phyloP scores from a whole-genome alignment of 306 rosid genomes.

The Ochetophila trinervis region DNA sequence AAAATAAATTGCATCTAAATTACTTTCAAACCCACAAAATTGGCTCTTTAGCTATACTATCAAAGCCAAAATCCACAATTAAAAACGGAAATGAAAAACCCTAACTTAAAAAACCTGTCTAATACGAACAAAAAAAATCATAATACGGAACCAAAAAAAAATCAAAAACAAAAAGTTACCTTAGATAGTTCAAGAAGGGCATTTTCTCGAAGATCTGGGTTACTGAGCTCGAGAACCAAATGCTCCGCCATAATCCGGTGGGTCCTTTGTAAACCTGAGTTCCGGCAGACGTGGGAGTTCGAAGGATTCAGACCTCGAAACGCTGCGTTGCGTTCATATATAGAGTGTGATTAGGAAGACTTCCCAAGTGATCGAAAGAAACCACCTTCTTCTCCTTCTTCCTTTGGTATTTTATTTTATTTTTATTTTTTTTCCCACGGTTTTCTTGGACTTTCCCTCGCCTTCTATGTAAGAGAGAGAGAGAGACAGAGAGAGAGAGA shows the following conservation, averaged over 20 bases:
- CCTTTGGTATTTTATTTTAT: too few species aligned
- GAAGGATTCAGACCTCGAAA: slow-evolving; percentile 35
- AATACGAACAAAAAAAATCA: neutral
- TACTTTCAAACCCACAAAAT: too few species aligned
- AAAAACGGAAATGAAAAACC: neutral
- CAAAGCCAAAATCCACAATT: too few species aligned
- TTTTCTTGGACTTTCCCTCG: too few species aligned
- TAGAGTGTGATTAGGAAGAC: too few species aligned
- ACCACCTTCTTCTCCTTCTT: too few species aligned
- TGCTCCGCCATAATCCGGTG: slow-evolving; percentile 43
- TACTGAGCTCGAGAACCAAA: slow-evolving; percentile 48
- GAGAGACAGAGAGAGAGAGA: too few species aligned
- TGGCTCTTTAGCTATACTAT: too few species aligned
- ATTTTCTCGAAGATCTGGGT: slow-evolving; percentile 49
- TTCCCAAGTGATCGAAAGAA: too few species aligned
- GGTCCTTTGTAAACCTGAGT: slow-evolving; percentile 35
- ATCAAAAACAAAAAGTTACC: slow-evolving; percentile 17
- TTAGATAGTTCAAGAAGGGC: slow-evolving; percentile 55
- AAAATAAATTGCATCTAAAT: too few species aligned
- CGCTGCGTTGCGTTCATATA: slow-evolving; percentile 18
- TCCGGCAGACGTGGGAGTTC: slow-evolving; percentile 22
- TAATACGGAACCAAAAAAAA: neutral
- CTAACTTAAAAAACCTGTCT: neutral
- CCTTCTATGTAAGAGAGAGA: too few species aligned
- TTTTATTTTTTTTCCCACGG: too few species aligned